Conservation (phyloP, 2,329 filamentous ascomycete genomes). For the Aspergillus udagawae region DNA sequence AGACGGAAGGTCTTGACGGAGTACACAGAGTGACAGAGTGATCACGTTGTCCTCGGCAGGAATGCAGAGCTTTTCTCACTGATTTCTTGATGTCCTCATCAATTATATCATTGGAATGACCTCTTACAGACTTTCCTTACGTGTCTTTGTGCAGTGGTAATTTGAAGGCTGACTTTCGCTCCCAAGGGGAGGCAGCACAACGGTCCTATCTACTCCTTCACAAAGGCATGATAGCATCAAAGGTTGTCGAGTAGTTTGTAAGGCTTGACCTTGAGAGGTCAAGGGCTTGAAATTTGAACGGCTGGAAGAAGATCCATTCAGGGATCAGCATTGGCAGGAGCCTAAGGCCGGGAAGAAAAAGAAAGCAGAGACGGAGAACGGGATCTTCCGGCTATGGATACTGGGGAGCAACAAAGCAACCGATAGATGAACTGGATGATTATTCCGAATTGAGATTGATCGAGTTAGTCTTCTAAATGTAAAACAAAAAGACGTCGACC, state of each 20-base stretch:
- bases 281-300: not conserved
- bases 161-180: too few relatives aligned
- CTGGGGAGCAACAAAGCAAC: not conserved
- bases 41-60: not conserved
- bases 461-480: not conserved
- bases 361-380: not conserved
- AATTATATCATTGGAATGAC: not conserved
- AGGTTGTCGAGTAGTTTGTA: not conserved
- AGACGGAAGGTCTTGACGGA: not conserved
- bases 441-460: not conserved
- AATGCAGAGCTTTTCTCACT: not conserved
- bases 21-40: not conserved
- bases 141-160: too few relatives aligned
- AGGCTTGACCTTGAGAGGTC: not conserved
- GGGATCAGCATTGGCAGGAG: not conserved
- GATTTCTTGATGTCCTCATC: not conserved
- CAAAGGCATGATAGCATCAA: not conserved
- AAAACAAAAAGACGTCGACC: not conserved
- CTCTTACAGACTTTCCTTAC: not conserved
- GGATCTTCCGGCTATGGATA: not conserved
- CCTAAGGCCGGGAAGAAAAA: not conserved
- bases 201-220: not conserved
- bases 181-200: not conserved
- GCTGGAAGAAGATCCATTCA: not conserved
- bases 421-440: not conserved